Conservation (phyloP, 1,139 yeast genomes). For the Pneumocystis canis region DNA sequence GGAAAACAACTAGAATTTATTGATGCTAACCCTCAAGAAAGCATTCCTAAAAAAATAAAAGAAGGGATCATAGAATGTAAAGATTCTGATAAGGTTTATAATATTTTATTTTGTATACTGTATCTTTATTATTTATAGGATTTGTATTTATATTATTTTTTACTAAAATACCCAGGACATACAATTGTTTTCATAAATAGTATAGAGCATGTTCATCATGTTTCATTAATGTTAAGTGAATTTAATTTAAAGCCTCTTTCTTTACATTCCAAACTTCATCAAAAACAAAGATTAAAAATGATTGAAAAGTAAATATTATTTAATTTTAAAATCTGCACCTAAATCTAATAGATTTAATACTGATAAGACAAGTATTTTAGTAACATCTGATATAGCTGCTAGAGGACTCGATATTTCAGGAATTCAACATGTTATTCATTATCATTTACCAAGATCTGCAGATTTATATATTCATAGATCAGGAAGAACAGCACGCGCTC, state of each 20-base stretch:
- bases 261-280: constrained; percentile 88
- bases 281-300: constrained; percentile 76
- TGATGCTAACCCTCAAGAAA: constrained; percentile 78
- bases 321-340: constrained; percentile 39
- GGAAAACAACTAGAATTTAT: constrained; percentile 40
- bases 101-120: neutral
- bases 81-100: constrained; percentile 49
- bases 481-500: constrained; percentile 97
- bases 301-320: constrained; percentile 35
- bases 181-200: constrained; percentile 88
- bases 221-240: constrained; percentile 59
- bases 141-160: constrained; percentile 72
- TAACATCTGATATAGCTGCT: constrained; percentile 97
- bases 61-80: constrained; percentile 90
- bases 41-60: constrained; percentile 57
- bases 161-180: constrained; percentile 74
- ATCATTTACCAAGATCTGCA: constrained; percentile 87
- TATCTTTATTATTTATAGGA: constrained; percentile 29
- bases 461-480: constrained; percentile 92
- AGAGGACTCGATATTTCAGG: constrained; percentile 89
- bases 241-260: constrained; percentile 62
- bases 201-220: constrained; percentile 79
- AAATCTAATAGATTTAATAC: constrained; percentile 28
- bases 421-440: constrained; percentile 89
- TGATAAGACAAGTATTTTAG: constrained; percentile 43